Evolutionary conservation across 139 green algal species (phyloP), one percentile per base, ranked within the genome.

Genomic region (Microglena sp.): DNA sequence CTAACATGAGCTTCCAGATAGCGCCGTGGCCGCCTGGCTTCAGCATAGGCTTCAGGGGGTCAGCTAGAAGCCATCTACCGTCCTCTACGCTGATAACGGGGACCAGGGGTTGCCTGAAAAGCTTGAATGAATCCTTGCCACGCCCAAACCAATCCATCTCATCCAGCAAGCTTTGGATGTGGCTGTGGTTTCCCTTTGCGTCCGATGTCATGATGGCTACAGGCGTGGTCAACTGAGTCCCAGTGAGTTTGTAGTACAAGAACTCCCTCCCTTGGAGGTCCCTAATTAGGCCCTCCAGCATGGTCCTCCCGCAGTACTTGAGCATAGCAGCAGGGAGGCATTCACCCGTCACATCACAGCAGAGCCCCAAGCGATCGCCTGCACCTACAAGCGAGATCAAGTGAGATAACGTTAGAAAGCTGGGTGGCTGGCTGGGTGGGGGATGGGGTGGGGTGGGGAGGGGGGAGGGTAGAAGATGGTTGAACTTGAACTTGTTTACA

Each of bases 1-100:
- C 94, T 21, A 79, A 72, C 88, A 97, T 94, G 15, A 99, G 85
- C 83, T 99, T 99, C 94, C 94, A 99, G 62, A 99, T 95, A 34
- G 89, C 94, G 8, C 94, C 94, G 70, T 99, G 94, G 6, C 94
- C 94, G 26, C 94, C 93, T 4, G 94, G 94, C 77, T 97, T 97
- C 68, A 95, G 81, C 69, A 95, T 78, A 5, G 79, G 67, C 29
- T 68, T 35, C 34, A 94, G 61, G 3, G 71, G 59, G n/a, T 64
- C 70, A 1, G 60, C 66, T 44, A 96, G 66, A 66, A 93, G 66
- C 84, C 85, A 91, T 46, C 77, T 56, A 15, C 87, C 91, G 60
- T 92, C 79, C 27, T 78, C 74, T 32, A 81, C 83, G 8, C 43
- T 66, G 31, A 98, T 68, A 36, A 97, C 74, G 1, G 94, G 94